Conservation (phyloP, 257 asterid genomes). For the Capsicum pubescens region DNA sequence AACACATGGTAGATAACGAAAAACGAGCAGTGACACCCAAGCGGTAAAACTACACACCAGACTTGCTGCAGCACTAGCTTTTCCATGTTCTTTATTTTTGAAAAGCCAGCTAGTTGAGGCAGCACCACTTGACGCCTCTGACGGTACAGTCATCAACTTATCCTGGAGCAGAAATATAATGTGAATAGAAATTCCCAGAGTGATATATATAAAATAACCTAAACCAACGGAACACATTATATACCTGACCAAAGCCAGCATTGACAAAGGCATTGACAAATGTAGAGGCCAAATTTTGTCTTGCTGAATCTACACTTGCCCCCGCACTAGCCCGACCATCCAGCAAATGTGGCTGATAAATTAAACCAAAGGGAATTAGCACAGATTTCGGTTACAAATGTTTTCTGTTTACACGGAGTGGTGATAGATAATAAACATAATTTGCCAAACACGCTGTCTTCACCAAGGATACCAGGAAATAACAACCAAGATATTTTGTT, state of each 20-base stretch:
- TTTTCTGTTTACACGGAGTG: not conserved
- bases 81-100: conserved; percentile 93
- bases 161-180: conserved; percentile 52
- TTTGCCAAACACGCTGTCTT: not conserved
- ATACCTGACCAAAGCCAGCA: conserved; percentile 98
- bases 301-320: conserved; percentile 90
- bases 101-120: conserved; percentile 91
- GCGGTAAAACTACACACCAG: conserved; percentile 54
- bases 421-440: not conserved
- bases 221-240: not conserved
- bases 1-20: not conserved
- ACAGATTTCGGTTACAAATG: not conserved
- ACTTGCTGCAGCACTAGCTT: conserved; percentile 97
- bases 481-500: conserved; percentile 21
- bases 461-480: not conserved
- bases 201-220: not conserved
- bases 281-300: conserved; percentile 97
- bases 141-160: conserved; percentile 82
- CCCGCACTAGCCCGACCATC: conserved; percentile 94
- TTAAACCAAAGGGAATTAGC: conserved; percentile 25
- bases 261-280: conserved; percentile 97
- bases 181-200: not conserved
- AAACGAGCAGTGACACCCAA: not conserved
- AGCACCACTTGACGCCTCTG: conserved; percentile 77
- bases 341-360: conserved; percentile 82